A percentile compares a stretch with the other conserved stretches of the same genome.
These are phyloP conservation scores for Cynanchum wilfordii DNA, from an alignment of 257 asterid species.

Conservation along the genomic window DNA sequence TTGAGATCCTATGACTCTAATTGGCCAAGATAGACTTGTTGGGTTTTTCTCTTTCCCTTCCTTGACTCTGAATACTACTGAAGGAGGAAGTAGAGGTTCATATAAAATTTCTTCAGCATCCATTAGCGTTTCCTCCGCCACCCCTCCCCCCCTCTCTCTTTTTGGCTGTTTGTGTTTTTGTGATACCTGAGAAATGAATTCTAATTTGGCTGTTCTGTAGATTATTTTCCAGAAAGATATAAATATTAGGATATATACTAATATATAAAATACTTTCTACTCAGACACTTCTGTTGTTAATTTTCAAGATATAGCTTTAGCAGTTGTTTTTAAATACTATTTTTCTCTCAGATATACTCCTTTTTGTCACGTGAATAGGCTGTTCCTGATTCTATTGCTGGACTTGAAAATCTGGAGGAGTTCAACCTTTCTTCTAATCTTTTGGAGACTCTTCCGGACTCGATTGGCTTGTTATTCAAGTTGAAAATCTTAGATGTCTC, in stretches of 20 bases:
- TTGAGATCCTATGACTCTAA: neutral
- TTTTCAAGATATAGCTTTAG: neutral
- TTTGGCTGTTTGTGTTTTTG: too few species aligned
- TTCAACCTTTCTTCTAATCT: conserved; percentile 66
- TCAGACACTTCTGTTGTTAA: neutral
- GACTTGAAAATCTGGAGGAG: conserved; percentile 70
- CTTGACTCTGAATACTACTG: neutral
- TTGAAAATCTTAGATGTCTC: conserved; percentile 64
- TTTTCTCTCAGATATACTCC: neutral
- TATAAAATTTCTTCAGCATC: neutral
- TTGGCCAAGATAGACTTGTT: neutral
- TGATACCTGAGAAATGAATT: neutral
- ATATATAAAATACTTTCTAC: neutral
- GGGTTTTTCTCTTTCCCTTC: neutral
- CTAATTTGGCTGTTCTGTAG: neutral
- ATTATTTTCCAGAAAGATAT: neutral
- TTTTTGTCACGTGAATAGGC: conserved; percentile 25
- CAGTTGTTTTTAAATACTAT: neutral
- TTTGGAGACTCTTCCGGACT: conserved; percentile 66
- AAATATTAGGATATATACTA: neutral
- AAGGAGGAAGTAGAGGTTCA: neutral
- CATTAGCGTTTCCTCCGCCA: too few species aligned
- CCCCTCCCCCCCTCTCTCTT: neutral
- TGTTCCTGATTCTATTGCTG: conserved; percentile 75
- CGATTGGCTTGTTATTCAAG: conserved; percentile 61